Conservation (phyloP, 495 filamentous ascomycete genomes). For the Daldinia loculata region DNA sequence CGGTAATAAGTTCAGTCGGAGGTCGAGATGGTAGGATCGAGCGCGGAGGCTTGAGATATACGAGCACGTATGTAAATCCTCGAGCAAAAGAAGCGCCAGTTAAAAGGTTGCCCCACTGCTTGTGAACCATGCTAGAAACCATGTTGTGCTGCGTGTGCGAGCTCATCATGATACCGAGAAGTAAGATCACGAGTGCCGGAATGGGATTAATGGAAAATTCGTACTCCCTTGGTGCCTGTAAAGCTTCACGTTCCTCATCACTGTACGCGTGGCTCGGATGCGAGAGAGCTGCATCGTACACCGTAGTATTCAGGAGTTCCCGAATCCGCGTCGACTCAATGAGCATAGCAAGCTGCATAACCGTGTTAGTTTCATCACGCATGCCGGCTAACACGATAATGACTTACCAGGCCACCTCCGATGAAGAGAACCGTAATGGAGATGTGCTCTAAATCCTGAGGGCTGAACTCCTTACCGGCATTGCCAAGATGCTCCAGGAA, state of each 20-base stretch:
- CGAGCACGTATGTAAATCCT: slow-evolving; percentile 78
- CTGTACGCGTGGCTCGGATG: slow-evolving; percentile 46
- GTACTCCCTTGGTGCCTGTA: slow-evolving; percentile 72
- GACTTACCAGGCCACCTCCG: slow-evolving; percentile 85
- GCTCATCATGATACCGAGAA: slow-evolving; percentile 94
- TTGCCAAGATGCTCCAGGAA: slow-evolving; percentile 88
- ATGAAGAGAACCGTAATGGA: slow-evolving; percentile 95
- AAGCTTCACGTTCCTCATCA: slow-evolving; percentile 59
- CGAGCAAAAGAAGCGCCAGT: slow-evolving; percentile 82
- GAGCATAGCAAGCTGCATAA: slow-evolving; percentile 81
- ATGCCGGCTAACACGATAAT: background rate
- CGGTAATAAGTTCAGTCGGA: slow-evolving; percentile 84
- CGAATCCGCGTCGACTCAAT: slow-evolving; percentile 80
- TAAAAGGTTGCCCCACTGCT: slow-evolving; percentile 91
- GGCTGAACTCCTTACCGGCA: slow-evolving; percentile 73
- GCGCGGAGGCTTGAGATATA: slow-evolving; percentile 83
- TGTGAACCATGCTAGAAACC: slow-evolving; percentile 91
- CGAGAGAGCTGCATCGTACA: slow-evolving; percentile 51
- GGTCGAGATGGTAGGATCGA: slow-evolving; percentile 87
- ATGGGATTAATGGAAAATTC: slow-evolving; percentile 86
- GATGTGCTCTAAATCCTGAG: slow-evolving; percentile 88
- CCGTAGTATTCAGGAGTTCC: slow-evolving; percentile 72
- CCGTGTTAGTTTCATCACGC: slow-evolving; percentile 19
- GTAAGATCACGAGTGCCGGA: slow-evolving; percentile 82
- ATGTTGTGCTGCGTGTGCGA: slow-evolving; percentile 86